A percentile compares a stretch with the other conserved stretches of the same genome.
Evolutionary conservation across 2,329 filamentous ascomycete genomes (phyloP).

Genomic region (Scleromitrula shiraiana): DNA sequence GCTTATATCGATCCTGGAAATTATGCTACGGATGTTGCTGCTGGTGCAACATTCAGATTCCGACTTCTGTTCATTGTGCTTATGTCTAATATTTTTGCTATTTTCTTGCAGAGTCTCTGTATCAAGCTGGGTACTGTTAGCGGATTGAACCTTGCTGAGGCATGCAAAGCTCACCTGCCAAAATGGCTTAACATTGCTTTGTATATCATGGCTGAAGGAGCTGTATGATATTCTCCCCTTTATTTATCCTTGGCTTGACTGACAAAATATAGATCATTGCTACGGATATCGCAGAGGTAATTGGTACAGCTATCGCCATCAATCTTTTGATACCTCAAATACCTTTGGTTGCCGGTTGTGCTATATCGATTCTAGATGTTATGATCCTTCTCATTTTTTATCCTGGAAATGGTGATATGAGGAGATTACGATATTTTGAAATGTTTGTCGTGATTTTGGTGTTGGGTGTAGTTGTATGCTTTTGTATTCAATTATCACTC

Average conservation of each 20-base stretch:
- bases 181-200: slow-evolving; percentile 45
- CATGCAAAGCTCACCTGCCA: slow-evolving; percentile 40
- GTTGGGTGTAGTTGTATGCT: slow-evolving; percentile 61
- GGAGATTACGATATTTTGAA: slow-evolving; percentile 54
- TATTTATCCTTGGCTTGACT: slow-evolving; percentile 4
- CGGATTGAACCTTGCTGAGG: slow-evolving; percentile 45
- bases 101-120: slow-evolving; percentile 48
- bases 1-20: slow-evolving; percentile 40
- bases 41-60: slow-evolving; percentile 45
- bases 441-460: slow-evolving; percentile 55
- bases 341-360: slow-evolving; percentile 60
- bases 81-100: slow-evolving; percentile 50
- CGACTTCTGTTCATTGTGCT: slow-evolving; percentile 48
- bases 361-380: slow-evolving; percentile 60
- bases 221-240: slow-evolving; percentile 23
- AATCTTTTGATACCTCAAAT: slow-evolving; percentile 57
- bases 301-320: slow-evolving; percentile 62
- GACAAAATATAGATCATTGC: slow-evolving; percentile 40
- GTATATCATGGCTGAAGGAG: slow-evolving; percentile 46
- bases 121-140: slow-evolving; percentile 48
- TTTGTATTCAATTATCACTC: slow-evolving; percentile 60
- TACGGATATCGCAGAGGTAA: slow-evolving; percentile 51
- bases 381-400: slow-evolving; percentile 62
- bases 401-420: slow-evolving; percentile 48
- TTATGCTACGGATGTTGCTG: slow-evolving; percentile 50